phyloP scores from a whole-genome alignment of 2,329 filamentous ascomycete species.

The Epichloe sibirici region DNA sequence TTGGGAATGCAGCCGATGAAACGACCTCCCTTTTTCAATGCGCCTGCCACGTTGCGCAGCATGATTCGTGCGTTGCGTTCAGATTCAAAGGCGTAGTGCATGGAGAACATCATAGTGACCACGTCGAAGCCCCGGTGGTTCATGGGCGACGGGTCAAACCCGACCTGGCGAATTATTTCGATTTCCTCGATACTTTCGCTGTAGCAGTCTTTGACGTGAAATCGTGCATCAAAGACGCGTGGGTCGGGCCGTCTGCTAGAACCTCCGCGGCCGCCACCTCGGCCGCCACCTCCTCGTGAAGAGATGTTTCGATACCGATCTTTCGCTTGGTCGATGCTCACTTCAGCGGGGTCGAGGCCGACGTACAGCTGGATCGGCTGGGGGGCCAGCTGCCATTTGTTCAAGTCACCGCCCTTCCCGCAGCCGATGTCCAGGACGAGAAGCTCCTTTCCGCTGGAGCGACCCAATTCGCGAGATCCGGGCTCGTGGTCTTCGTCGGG shows the following conservation, averaged over 20 bases:
- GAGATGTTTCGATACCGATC: slow-evolving; percentile 70
- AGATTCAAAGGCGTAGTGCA: slow-evolving; percentile 96
- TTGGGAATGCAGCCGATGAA: slow-evolving; percentile 97
- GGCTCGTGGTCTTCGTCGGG: slow-evolving; percentile 63
- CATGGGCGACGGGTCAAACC: slow-evolving; percentile 68
- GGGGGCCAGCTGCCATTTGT: slow-evolving; percentile 96
- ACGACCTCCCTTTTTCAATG: slow-evolving; percentile 83
- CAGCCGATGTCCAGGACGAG: slow-evolving; percentile 89
- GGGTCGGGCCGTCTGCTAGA: slow-evolving; percentile 34
- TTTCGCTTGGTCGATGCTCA: slow-evolving; percentile 81
- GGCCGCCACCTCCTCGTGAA: slow-evolving; percentile 42
- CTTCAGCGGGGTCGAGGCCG: slow-evolving; percentile 81
- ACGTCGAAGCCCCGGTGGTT: slow-evolving; percentile 80
- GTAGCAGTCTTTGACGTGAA: slow-evolving; percentile 87
- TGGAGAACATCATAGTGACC: slow-evolving; percentile 98
- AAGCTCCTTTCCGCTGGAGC: slow-evolving; percentile 45
- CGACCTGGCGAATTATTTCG: slow-evolving; percentile 71
- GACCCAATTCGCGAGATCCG: slow-evolving; percentile 41
- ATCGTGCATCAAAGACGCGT: slow-evolving; percentile 70
- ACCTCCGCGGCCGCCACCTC: slow-evolving; percentile 42
- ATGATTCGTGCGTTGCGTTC: slow-evolving; percentile 84
- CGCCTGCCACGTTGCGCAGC: slow-evolving; percentile 83
- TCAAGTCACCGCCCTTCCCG: slow-evolving; percentile 89
- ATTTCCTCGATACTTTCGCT: slow-evolving; percentile 72
- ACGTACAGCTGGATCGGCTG: slow-evolving; percentile 87